Evolutionary conservation across 371 early-diverging fungal species (phyloP).

Genomic region (Capniomyces stellatus): DNA sequence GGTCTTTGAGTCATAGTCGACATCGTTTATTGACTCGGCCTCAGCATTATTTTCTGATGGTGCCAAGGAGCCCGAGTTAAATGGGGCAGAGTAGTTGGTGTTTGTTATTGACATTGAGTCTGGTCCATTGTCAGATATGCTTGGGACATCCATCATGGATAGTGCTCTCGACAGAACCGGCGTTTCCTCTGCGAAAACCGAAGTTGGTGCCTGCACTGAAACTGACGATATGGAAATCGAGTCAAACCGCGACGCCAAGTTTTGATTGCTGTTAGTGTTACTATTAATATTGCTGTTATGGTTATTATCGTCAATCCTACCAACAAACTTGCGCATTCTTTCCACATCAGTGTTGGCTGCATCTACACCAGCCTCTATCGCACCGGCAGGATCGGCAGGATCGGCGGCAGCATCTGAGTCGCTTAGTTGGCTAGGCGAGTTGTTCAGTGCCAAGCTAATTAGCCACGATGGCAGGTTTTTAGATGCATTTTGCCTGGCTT

Average conservation of each 20-base stretch:
- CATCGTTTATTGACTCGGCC: no score
- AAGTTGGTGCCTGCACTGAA: slow-evolving; percentile 18
- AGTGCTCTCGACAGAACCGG: neutral
- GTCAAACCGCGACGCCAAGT: slow-evolving; percentile 9
- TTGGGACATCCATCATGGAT: neutral
- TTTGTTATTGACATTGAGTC: no score
- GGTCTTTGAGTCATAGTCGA: no score
- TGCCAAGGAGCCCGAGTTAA: no score
- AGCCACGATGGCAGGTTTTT: slow-evolving; percentile 17
- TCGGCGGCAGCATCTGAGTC: neutral
- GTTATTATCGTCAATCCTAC: neutral
- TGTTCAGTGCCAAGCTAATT: slow-evolving; percentile 15
- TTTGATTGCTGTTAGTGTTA: slow-evolving; percentile 10
- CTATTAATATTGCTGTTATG: no score
- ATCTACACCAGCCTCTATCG: no score
- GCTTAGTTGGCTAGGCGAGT: neutral
- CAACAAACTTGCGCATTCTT: neutral
- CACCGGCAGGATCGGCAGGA: neutral
- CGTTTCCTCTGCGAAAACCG: slow-evolving; percentile 10
- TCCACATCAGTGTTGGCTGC: neutral
- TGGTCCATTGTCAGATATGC: neutral
- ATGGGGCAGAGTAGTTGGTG: no score
- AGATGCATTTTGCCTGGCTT: slow-evolving; percentile 12
- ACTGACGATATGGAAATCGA: slow-evolving; percentile 17
- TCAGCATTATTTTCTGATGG: no score